Conservation (phyloP, 371 early-diverging fungal genomes). For the Lichtheimia ramosa region DNA sequence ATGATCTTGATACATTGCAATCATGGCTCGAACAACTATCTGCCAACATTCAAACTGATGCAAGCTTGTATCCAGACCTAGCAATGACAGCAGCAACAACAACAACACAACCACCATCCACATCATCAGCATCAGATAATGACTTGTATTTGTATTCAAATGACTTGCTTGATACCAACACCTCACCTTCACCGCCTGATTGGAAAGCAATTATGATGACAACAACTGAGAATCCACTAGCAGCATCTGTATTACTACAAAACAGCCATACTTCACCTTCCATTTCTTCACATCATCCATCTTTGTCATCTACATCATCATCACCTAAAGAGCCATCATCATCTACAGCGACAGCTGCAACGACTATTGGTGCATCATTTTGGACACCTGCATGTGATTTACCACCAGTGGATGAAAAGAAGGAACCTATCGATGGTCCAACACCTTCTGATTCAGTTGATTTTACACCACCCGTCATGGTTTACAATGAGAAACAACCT, state of each 20-base stretch:
- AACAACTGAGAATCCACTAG: constrained; percentile 6
- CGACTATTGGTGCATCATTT: constrained; percentile 2
- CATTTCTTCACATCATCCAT: background rate
- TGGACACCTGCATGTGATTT: constrained; percentile 12
- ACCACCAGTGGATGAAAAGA: constrained; percentile 2
- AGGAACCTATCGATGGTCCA: constrained; percentile 3
- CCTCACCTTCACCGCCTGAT: constrained; percentile 4
- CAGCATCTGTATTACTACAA: background rate
- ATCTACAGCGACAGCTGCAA: background rate
- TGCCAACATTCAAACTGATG: constrained; percentile 40
- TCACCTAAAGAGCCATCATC: background rate
- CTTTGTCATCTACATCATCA: no score
- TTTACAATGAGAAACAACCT: constrained; percentile 14
- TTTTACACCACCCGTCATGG: constrained; percentile 6
- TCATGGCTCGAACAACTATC: constrained; percentile 53
- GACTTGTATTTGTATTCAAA: background rate
- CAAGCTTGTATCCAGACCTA: constrained; percentile 24
- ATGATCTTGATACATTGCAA: constrained; percentile 42
- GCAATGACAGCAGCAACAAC: background rate
- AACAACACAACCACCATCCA: constrained; percentile 3
- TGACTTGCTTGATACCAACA: background rate
- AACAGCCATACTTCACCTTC: background rate
- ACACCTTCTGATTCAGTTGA: constrained; percentile 21
- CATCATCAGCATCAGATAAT: background rate
- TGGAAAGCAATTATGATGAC: constrained; percentile 10